Evolutionary conservation across 768 basidiomycete species (phyloP).

Genomic region (Cyathus striatus): DNA sequence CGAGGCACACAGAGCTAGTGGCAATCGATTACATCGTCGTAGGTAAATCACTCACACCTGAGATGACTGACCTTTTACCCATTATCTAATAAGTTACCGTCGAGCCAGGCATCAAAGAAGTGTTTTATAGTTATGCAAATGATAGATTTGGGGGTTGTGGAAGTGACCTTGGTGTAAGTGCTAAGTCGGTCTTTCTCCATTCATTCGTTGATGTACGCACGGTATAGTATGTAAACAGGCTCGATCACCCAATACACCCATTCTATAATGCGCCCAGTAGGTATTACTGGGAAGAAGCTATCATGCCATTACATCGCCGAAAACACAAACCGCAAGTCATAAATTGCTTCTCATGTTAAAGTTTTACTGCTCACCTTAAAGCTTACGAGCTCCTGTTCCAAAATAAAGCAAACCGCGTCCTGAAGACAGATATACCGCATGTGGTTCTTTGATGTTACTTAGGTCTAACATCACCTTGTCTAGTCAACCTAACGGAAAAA

Average conservation of each 20-base stretch:
- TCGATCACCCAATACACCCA: conserved; percentile 69
- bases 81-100: conserved; percentile 96
- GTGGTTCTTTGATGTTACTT: too few species aligned
- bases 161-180: conserved; percentile 86
- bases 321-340: conserved; percentile 75
- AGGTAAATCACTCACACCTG: conserved; percentile 51
- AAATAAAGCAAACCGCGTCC: conserved; percentile 75
- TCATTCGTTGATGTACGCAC: neutral
- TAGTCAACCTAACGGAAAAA: too few species aligned
- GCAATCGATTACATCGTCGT: conserved; percentile 87
- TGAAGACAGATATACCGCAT: conserved; percentile 77
- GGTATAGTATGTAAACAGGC: conserved; percentile 29
- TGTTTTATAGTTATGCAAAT: conserved; percentile 92
- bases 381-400: conserved; percentile 79
- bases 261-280: conserved; percentile 73
- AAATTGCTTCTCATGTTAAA: conserved; percentile 9
- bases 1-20: conserved; percentile 95
- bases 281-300: conserved; percentile 77
- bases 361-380: neutral
- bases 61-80: conserved; percentile 42
- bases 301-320: conserved; percentile 93
- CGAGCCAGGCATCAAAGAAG: conserved; percentile 91
- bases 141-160: conserved; percentile 97
- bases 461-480: too few species aligned
- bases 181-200: conserved; percentile 39